Base-by-base conservation (phyloP, 129 eudicot species). In the Mikania micrantha region DNA sequence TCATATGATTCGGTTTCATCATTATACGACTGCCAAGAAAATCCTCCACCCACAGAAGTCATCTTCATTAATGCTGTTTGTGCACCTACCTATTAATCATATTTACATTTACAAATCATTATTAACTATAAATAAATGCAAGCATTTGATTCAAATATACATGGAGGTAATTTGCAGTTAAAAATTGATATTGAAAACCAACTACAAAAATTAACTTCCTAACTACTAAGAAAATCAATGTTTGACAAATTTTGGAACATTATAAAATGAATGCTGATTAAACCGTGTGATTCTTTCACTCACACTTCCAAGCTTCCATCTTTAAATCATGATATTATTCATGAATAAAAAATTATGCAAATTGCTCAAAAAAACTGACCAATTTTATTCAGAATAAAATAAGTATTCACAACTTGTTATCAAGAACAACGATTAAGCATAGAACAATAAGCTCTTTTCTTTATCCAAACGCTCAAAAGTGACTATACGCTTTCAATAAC, bases 41-140 rank as follows among this genome's bases (percentile, higher is more conserved):
- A 90, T 42, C 80, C 80, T 16, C 44, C 65, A 16, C 77, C 67
- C 45, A 81, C 90, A 21, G 94, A 91, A 48, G 93, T 87, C 91
- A 84, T 86, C 84, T 83, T 83, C 99, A 87, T 90, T 69, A 83
- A 71, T 44, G 99, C 82, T 44, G 93, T 87, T 70, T 94, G 99
- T n/a, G 97, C 90, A 11, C 99, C 93, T 49, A 94, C 82, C 99
- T 94, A 77, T 71, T 64, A 53, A 75, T 67, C 80, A 60, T 54
- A 44, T 31, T 57, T 77, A 76, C 25, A 72, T n/a, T 60, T 48
- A 60, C 20, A 25, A 15, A 8, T 76, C 71, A 40, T 49, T 39
- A 79, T 20, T 50, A 58, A 47, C 19, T 52, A 27, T 48, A 36
- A 64, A 28, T n/a, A 22, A 17, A 69, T 22, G 10, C 7, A 21